These are phyloP conservation scores for Calonectria hawksworthii DNA, from an alignment of 2,329 filamentous ascomycete species.

Conservation along the genomic window DNA sequence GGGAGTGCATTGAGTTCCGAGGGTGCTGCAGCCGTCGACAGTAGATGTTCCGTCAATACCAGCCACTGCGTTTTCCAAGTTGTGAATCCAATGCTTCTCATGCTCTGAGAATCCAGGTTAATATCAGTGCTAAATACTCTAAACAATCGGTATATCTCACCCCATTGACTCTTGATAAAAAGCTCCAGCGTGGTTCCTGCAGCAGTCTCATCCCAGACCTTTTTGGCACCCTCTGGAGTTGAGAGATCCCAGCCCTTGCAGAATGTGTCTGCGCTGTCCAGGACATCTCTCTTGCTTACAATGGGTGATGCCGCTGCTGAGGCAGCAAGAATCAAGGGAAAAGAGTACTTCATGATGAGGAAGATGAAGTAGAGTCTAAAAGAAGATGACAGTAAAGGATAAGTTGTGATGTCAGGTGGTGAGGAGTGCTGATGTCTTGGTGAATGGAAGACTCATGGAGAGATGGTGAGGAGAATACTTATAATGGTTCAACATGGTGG, in stretches of 20 bases:
- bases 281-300: not conserved
- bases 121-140: no score
- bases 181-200: not conserved
- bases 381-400: not conserved
- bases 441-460: not conserved
- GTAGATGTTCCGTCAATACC: not conserved
- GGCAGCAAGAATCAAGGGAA: not conserved
- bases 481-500: not conserved
- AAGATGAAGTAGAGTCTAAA: not conserved
- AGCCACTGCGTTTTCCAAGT: not conserved
- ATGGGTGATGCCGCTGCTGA: not conserved
- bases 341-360: not conserved
- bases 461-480: not conserved
- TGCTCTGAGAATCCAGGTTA: not conserved
- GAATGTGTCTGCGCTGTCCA: not conserved
- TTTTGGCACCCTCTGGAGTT: not conserved
- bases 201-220: not conserved
- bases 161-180: not conserved
- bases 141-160: not conserved
- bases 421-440: not conserved
- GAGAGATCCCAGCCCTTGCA: not conserved
- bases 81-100: not conserved
- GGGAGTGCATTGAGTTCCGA: not conserved
- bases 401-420: not conserved
- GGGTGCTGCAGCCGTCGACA: not conserved